A percentile compares a stretch with the other conserved stretches of the same genome.
Evolutionary conservation across 768 basidiomycete genomes (phyloP).

Genomic region (Amanita inopinata): DNA sequence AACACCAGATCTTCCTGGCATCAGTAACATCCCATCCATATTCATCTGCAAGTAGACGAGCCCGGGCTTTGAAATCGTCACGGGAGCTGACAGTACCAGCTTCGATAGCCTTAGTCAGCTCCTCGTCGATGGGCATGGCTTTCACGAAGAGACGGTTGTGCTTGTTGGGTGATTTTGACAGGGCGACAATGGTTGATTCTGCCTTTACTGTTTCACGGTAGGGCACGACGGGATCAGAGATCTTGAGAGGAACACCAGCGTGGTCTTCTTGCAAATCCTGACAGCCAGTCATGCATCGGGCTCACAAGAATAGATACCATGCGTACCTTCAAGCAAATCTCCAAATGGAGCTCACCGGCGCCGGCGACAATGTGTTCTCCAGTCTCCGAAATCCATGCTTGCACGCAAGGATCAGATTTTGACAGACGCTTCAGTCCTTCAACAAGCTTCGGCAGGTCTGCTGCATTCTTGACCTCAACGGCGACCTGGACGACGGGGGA

Average conservation of each 20-base stretch:
- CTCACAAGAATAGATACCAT: too few relatives aligned
- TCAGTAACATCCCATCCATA: slow-evolving; percentile 99
- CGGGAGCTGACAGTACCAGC: slow-evolving; percentile 74
- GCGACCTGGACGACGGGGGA: slow-evolving; percentile 99
- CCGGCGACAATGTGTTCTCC: slow-evolving; percentile 99
- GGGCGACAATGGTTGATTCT: slow-evolving; percentile 90
- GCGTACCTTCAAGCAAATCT: slow-evolving; percentile 98
- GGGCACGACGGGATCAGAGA: slow-evolving; percentile 94
- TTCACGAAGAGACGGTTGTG: slow-evolving; percentile 97
- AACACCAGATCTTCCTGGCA: slow-evolving; percentile 99
- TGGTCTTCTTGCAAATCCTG: slow-evolving; percentile 99
- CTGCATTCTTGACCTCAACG: slow-evolving; percentile 99
- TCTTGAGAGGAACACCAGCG: slow-evolving; percentile 97
- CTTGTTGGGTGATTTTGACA: slow-evolving; percentile 99
- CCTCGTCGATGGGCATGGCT: slow-evolving; percentile 90
- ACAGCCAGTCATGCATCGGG: too few relatives aligned
- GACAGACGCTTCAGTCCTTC: slow-evolving; percentile 99
- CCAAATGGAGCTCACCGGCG: slow-evolving; percentile 98
- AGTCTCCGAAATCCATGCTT: slow-evolving; percentile 83
- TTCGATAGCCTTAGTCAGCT: slow-evolving; percentile 91
- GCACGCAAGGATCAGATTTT: slow-evolving; percentile 99
- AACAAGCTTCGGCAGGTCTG: slow-evolving; percentile 98
- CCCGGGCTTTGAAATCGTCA: slow-evolving; percentile 97
- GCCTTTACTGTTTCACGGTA: slow-evolving; percentile 97
- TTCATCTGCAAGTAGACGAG: slow-evolving; percentile 92